Evolutionary conservation across 345 rosid species (phyloP).

Genomic region (Atalantia buxifolia): DNA sequence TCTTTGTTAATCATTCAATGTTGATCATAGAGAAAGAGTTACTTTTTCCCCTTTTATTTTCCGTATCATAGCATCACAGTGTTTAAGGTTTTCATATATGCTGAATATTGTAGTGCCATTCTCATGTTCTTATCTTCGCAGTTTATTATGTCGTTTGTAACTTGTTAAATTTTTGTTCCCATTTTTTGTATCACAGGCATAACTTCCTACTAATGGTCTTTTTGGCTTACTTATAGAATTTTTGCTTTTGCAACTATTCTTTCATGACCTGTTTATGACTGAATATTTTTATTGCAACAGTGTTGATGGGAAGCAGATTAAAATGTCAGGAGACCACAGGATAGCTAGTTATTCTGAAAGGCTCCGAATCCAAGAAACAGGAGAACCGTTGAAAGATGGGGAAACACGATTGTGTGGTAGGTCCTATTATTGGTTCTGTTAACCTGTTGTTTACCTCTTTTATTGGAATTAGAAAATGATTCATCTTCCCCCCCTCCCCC

Average conservation of each 20-base stretch:
- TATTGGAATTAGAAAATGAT: neutral
- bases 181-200: neutral
- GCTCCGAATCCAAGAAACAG: slow-evolving; percentile 55
- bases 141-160: neutral
- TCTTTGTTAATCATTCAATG: neutral
- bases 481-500: neutral
- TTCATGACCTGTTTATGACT: slow-evolving; percentile 14
- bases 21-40: neutral
- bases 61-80: neutral
- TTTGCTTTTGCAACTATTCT: neutral
- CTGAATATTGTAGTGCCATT: neutral
- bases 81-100: neutral
- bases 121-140: neutral
- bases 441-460: neutral
- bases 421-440: slow-evolving; percentile 7
- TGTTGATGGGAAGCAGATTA: slow-evolving; percentile 64
- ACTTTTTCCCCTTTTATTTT: neutral
- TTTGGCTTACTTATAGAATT: slow-evolving; percentile 1
- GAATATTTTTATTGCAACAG: slow-evolving; percentile 44
- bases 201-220: neutral
- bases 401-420: slow-evolving; percentile 78
- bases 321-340: slow-evolving; percentile 93
- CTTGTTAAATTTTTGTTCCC: neutral
- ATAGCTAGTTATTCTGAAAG: slow-evolving; percentile 68
- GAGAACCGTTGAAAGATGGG: slow-evolving; percentile 74